phyloP scores from a whole-genome alignment of 345 rosid genomes.

The Salix dunnii region DNA sequence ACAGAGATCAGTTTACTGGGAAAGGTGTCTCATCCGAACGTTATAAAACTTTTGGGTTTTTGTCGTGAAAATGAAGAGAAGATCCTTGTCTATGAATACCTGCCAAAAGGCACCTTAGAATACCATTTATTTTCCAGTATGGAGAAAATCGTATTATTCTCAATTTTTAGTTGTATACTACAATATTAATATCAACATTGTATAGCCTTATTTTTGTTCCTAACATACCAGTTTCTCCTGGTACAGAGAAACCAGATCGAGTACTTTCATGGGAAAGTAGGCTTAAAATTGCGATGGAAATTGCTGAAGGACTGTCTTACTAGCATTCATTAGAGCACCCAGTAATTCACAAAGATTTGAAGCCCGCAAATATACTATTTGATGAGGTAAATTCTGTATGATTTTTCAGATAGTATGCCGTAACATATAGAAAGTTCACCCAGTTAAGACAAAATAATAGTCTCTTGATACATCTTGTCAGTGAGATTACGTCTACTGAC shows the following conservation, averaged over 20 bases:
- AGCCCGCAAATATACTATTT: slow-evolving; percentile 18
- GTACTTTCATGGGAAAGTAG: slow-evolving; percentile 5
- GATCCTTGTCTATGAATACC: slow-evolving; percentile 8
- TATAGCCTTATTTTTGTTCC: neutral
- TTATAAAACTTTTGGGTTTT: slow-evolving; percentile 4
- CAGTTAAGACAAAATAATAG: too few relatives aligned
- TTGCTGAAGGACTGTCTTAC: neutral
- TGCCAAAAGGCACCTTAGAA: neutral
- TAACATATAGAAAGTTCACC: too few relatives aligned
- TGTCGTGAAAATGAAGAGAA: neutral
- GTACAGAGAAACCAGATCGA: neutral
- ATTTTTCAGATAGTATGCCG: too few relatives aligned
- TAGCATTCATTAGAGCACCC: neutral
- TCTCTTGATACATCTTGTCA: too few relatives aligned
- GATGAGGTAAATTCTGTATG: neutral
- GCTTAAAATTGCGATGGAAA: slow-evolving; percentile 5
- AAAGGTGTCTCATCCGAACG: slow-evolving; percentile 4
- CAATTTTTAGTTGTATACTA: too few relatives aligned
- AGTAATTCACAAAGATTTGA: slow-evolving; percentile 2
- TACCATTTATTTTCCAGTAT: neutral
- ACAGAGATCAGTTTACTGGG: neutral
- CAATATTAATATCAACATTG: neutral
- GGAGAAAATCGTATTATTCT: neutral
- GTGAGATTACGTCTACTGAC: too few relatives aligned
- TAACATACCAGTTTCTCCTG: neutral